These are phyloP conservation scores for Cyberlindnera mycetangii DNA, from an alignment of 805 yeast genomes.

Conservation along the genomic window DNA sequence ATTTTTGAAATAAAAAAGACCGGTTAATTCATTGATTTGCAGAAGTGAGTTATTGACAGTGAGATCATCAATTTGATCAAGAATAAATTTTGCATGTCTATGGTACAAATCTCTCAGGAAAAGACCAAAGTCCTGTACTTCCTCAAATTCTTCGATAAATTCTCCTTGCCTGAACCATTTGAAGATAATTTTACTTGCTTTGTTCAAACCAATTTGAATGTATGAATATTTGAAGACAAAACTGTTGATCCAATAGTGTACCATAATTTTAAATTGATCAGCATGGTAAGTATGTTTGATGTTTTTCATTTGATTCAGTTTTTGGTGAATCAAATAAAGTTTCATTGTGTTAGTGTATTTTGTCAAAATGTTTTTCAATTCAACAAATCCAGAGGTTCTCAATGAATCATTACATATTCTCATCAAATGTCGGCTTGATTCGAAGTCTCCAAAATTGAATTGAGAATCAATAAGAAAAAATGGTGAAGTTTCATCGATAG, in stretches of 20 bases:
- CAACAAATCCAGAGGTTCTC: slow-evolving; percentile 41
- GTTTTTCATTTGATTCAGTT: slow-evolving; percentile 49
- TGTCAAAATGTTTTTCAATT: slow-evolving; percentile 55
- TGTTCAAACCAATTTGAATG: slow-evolving; percentile 60
- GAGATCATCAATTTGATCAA: slow-evolving; percentile 33
- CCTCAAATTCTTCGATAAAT: slow-evolving; percentile 33
- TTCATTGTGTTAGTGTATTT: slow-evolving; percentile 63
- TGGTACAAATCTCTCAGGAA: slow-evolving; percentile 38
- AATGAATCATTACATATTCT: slow-evolving; percentile 52
- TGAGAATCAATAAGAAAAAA: slow-evolving; percentile 77
- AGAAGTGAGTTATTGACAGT: slow-evolving; percentile 28
- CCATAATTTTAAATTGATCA: slow-evolving; percentile 48
- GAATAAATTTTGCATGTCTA: slow-evolving; percentile 37
- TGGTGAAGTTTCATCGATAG: slow-evolving; percentile 65
- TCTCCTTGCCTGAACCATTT: slow-evolving; percentile 64
- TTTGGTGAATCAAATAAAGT: slow-evolving; percentile 56
- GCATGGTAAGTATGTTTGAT: slow-evolving; percentile 56
- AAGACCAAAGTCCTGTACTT: slow-evolving; percentile 34
- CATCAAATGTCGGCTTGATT: slow-evolving; percentile 43
- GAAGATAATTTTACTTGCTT: slow-evolving; percentile 44
- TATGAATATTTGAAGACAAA: slow-evolving; percentile 47
- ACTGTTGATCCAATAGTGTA: slow-evolving; percentile 64
- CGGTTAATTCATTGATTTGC: slow-evolving; percentile 31
- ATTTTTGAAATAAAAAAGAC: slow-evolving; percentile 43
- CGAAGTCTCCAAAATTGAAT: slow-evolving; percentile 32